phyloP scores from a whole-genome alignment of 2,329 filamentous ascomycete species.

The Thielaviopsis euricoi region DNA sequence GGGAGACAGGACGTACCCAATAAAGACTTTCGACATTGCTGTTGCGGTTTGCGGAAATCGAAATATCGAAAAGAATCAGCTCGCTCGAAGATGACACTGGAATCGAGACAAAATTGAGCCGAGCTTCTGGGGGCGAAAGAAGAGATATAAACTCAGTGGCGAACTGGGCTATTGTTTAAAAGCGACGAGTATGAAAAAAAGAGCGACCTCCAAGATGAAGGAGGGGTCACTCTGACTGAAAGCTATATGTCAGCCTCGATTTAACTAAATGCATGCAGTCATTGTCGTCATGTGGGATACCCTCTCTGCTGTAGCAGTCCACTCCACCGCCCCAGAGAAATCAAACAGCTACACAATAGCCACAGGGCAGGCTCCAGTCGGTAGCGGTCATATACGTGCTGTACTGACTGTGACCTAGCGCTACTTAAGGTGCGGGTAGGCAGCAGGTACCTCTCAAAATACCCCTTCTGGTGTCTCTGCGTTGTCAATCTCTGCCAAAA shows the following conservation, averaged over 20 bases:
- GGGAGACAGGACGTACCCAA: conserved; percentile 50
- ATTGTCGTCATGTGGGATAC: background rate
- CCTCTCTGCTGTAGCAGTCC: background rate
- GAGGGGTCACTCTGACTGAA: background rate
- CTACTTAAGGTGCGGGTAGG: too few species aligned
- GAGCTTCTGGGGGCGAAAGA: background rate
- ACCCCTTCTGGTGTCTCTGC: too few species aligned
- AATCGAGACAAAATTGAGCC: background rate
- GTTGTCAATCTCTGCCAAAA: too few species aligned
- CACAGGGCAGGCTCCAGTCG: background rate
- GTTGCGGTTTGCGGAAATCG: background rate
- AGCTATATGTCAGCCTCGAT: background rate
- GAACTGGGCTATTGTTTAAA: background rate
- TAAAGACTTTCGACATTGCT: conserved; percentile 83
- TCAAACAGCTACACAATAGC: background rate
- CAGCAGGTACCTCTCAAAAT: too few species aligned
- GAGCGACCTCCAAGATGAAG: background rate
- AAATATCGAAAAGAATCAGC: background rate
- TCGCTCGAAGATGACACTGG: background rate
- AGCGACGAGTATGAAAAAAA: background rate
- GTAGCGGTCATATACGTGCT: background rate
- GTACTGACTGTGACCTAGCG: too few species aligned
- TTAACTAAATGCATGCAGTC: background rate
- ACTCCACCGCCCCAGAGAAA: background rate
- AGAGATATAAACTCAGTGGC: background rate